A percentile compares a stretch with the other conserved stretches of the same genome.
Conservation (phyloP, 495 filamentous ascomycete genomes). For the Neurospora sp. region DNA sequence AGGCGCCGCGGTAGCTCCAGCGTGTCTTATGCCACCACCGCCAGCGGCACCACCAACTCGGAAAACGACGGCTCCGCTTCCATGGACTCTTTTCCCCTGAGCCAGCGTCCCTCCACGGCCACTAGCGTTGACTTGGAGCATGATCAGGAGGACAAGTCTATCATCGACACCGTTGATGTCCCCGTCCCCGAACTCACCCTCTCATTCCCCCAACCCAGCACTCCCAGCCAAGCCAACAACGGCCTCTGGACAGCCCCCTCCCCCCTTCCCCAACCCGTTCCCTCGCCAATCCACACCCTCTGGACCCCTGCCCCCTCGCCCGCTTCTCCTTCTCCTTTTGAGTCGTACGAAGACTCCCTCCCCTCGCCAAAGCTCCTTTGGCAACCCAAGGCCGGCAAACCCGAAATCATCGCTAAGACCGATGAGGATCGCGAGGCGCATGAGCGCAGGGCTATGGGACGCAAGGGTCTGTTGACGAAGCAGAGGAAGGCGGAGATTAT, state of each 20-base stretch:
- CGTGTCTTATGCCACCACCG: neutral
- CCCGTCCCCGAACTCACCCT: neutral
- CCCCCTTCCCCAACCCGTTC: neutral
- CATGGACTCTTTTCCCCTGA: neutral
- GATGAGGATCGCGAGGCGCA: slow-evolving; percentile 15
- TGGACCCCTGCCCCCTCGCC: neutral
- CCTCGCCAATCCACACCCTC: neutral
- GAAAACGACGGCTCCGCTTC: neutral
- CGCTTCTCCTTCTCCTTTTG: neutral
- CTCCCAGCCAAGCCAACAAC: neutral
- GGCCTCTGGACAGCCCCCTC: slow-evolving; percentile 6
- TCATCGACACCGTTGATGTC: neutral
- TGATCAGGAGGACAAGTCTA: neutral
- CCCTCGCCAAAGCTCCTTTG: neutral
- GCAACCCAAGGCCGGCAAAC: neutral
- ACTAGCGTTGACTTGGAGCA: neutral
- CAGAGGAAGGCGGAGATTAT: slow-evolving; percentile 12
- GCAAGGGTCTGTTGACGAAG: slow-evolving; percentile 9
- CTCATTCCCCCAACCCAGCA: neutral
- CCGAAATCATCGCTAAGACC: neutral
- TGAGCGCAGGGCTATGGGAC: slow-evolving; percentile 5
- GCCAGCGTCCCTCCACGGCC: neutral
- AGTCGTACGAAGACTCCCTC: neutral
- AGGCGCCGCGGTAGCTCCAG: neutral
- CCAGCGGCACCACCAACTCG: neutral